Percentiles rank a stretch among this genome's conserved stretches.
Conservation (phyloP, 371 early-diverging fungal species). For the Syncephalastrum sp. region DNA sequence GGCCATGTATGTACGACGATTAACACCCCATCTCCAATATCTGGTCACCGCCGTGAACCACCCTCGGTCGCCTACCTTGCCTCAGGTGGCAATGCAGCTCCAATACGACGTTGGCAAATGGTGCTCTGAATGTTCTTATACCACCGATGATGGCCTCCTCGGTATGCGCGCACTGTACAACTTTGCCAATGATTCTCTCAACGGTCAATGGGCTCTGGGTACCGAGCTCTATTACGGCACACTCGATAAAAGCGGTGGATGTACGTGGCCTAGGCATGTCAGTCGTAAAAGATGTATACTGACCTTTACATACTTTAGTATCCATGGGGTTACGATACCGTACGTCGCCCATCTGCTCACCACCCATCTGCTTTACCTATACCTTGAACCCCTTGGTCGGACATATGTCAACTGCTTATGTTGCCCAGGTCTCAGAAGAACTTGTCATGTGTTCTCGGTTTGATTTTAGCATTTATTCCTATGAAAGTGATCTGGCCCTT, state of each 20-base stretch:
- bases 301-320: slow-evolving; percentile 27
- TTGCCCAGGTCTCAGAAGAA: slow-evolving; percentile 69
- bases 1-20: slow-evolving; percentile 65
- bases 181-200: slow-evolving; percentile 49
- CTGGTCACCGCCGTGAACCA: slow-evolving; percentile 73
- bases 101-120: slow-evolving; percentile 73
- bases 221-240: slow-evolving; percentile 84
- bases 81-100: slow-evolving; percentile 69
- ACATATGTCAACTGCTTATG: slow-evolving; percentile 79
- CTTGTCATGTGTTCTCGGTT: slow-evolving; percentile 78
- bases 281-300: not conserved
- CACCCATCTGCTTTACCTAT: slow-evolving; percentile 69
- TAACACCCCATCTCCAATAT: slow-evolving; percentile 62
- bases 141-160: slow-evolving; percentile 73
- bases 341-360: slow-evolving; percentile 51
- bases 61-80: slow-evolving; percentile 42
- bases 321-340: slow-evolving; percentile 74
- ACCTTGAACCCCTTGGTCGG: slow-evolving; percentile 88
- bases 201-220: slow-evolving; percentile 73
- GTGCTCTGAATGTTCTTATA: slow-evolving; percentile 77
- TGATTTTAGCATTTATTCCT: slow-evolving; percentile 86
- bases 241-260: slow-evolving; percentile 84
- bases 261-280: slow-evolving; percentile 44
- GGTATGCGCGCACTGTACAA: slow-evolving; percentile 79
- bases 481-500: slow-evolving; percentile 80